Conservation (phyloP, 345 rosid genomes). For the Gynandropsis gynandra region DNA sequence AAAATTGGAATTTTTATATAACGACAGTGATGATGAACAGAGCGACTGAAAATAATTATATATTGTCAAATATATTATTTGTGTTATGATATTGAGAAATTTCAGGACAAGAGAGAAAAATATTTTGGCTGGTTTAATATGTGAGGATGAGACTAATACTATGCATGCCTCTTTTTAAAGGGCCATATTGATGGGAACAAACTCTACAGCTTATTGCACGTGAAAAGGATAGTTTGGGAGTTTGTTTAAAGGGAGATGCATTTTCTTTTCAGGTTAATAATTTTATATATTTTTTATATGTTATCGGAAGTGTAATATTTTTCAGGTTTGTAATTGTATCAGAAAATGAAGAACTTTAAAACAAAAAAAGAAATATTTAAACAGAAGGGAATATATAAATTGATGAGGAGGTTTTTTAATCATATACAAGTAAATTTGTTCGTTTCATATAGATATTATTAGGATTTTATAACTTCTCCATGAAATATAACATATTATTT, state of each 20-base stretch:
- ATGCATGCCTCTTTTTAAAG: conserved; percentile 13
- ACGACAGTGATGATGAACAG: not conserved
- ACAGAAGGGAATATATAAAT: too few species aligned
- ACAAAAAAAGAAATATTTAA: too few species aligned
- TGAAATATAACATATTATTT: too few species aligned
- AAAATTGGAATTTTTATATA: not conserved
- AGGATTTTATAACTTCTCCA: too few species aligned
- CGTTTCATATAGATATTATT: too few species aligned
- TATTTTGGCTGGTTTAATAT: not conserved
- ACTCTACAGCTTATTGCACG: conserved; percentile 28
- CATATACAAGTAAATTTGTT: too few species aligned
- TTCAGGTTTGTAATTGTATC: too few species aligned
- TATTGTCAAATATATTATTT: conserved; percentile 7
- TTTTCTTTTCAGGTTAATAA: conserved; percentile 21
- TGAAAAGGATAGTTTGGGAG: conserved; percentile 28
- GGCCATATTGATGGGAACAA: conserved; percentile 2
- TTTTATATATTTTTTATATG: too few species aligned
- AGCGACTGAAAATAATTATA: conserved; percentile 2
- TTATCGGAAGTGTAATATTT: too few species aligned
- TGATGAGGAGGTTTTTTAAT: too few species aligned
- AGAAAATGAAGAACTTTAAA: too few species aligned
- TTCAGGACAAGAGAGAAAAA: not conserved
- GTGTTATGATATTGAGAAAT: not conserved
- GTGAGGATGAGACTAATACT: conserved; percentile 6
- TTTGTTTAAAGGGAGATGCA: conserved; percentile 31